These are phyloP conservation scores for Tricholomella constricta DNA, from an alignment of 768 basidiomycete species.

Conservation along the genomic window DNA sequence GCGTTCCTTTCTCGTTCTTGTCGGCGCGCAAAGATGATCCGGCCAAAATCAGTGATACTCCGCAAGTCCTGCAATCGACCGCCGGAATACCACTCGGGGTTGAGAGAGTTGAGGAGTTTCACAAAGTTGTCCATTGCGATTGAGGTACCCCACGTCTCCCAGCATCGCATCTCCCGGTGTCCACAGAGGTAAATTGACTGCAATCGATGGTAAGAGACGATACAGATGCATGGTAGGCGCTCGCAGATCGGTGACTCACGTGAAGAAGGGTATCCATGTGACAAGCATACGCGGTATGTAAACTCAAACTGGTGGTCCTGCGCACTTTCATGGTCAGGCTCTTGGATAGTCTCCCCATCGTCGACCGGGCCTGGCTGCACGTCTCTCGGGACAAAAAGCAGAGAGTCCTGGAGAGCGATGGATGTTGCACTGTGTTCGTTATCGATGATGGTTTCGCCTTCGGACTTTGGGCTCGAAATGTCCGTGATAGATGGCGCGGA, in stretches of 20 bases:
- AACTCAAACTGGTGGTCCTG: constrained; percentile 5
- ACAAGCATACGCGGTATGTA: constrained; percentile 13
- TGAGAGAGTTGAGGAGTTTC: constrained; percentile 9
- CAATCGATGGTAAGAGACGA: not conserved
- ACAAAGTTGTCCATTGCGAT: constrained; percentile 8
- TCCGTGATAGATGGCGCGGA: constrained; percentile 9
- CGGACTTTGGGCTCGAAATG: not conserved
- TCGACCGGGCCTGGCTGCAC: constrained; percentile 2
- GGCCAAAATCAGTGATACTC: not conserved
- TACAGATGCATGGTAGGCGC: not conserved
- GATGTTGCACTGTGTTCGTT: not conserved
- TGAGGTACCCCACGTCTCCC: constrained; percentile 15
- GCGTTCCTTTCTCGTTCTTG: constrained; percentile 10
- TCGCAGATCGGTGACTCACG: not conserved
- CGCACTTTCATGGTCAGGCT: not conserved
- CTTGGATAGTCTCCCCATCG: constrained; percentile 4
- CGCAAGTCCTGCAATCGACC: not conserved
- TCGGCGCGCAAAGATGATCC: constrained; percentile 1
- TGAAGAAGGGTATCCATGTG: constrained; percentile 13
- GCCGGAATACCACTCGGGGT: constrained; percentile 1
- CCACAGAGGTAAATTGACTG: constrained; percentile 18
- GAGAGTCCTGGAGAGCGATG: not conserved
- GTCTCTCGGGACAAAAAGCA: not conserved
- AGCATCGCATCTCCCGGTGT: no score
- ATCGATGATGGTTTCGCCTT: not conserved